phyloP scores from a whole-genome alignment of 1,139 yeast species.

The Arxiozyma heterogenica region DNA sequence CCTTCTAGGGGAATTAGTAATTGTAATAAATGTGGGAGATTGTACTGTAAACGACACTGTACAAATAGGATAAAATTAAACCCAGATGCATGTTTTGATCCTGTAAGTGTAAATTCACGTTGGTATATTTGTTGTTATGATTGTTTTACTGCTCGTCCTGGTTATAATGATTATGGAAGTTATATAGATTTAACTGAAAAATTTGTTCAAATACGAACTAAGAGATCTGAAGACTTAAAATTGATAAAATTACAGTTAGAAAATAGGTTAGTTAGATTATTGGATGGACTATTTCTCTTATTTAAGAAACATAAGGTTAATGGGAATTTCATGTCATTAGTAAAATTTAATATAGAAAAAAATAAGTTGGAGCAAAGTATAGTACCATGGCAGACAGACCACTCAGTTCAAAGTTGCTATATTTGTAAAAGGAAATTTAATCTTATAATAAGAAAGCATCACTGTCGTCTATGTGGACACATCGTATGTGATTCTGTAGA shows the following conservation, averaged over 20 bases:
- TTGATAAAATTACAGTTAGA: conserved; percentile 52
- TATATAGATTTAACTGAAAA: conserved; percentile 38
- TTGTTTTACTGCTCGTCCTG: conserved; percentile 53
- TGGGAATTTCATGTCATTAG: conserved; percentile 17
- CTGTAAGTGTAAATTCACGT: conserved; percentile 37
- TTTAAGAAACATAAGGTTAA: conserved; percentile 8
- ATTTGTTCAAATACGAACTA: conserved; percentile 39
- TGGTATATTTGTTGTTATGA: conserved; percentile 64
- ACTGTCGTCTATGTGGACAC: conserved; percentile 76
- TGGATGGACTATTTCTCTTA: conserved; percentile 25
- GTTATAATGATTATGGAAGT: conserved; percentile 39
- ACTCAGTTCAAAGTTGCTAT: conserved; percentile 44
- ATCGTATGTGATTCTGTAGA: conserved; percentile 66
- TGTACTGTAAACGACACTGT: conserved; percentile 63
- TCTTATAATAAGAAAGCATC: conserved; percentile 66
- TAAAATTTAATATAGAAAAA: conserved; percentile 24
- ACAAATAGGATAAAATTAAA: conserved; percentile 41
- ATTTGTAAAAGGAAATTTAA: conserved; percentile 53
- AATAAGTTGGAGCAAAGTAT: conserved; percentile 42
- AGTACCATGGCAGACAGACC: conserved; percentile 66
- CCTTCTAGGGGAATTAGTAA: conserved; percentile 47
- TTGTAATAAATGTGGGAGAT: conserved; percentile 63
- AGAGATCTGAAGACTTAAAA: conserved; percentile 34
- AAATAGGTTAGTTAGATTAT: conserved; percentile 48
- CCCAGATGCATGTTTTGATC: conserved; percentile 39